Base-by-base conservation (phyloP, 768 basidiomycete species). In the Phlegmacium glaucopus region DNA sequence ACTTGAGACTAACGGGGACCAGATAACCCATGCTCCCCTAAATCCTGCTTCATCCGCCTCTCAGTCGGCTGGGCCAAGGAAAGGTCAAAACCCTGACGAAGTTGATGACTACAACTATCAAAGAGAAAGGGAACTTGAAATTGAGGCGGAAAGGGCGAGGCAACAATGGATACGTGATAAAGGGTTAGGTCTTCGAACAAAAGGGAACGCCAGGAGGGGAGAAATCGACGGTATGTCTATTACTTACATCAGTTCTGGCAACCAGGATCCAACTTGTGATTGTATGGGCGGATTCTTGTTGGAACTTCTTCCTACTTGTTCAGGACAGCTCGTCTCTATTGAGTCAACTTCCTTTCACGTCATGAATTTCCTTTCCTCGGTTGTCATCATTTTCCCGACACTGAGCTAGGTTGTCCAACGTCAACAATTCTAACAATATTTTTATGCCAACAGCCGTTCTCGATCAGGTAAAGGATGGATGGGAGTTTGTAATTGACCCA, bases 401-500 rank as follows among this genome's bases (percentile, higher is more conserved):
- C n/a, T n/a, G n/a, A n/a, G n/a, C n/a, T n/a, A n/a, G n/a, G n/a
- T n/a, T n/a, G n/a, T n/a, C n/a, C n/a, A n/a, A n/a, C n/a, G n/a
- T n/a, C n/a, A n/a, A n/a, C n/a, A n/a, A n/a, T n/a, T 5, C 34
- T 39, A 16, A 25, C 43, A n/a, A 38, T 27, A 18, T 42, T 45
- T 44, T 46, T 22, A 41, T 45, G 12, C 26, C 43, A 38, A 39
- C 53, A 94, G 91, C 88, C 52, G 78, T 95, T 11, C 68, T 96
- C 51, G 84, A 90, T 53, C 83, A 90, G 64, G 89, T 96, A 54
- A 83, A 79, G 60, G 85, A 89, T 54, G 91, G 87, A 46, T 96
- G 93, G 93, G 88, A 90, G 57, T 86, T 91, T 59, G 84, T 93
- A 27, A 81, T 85, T 45, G 80, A 90, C 51, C 78, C 86, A 30